phyloP scores from a whole-genome alignment of 768 basidiomycete genomes.

The Grammothele lineata region DNA sequence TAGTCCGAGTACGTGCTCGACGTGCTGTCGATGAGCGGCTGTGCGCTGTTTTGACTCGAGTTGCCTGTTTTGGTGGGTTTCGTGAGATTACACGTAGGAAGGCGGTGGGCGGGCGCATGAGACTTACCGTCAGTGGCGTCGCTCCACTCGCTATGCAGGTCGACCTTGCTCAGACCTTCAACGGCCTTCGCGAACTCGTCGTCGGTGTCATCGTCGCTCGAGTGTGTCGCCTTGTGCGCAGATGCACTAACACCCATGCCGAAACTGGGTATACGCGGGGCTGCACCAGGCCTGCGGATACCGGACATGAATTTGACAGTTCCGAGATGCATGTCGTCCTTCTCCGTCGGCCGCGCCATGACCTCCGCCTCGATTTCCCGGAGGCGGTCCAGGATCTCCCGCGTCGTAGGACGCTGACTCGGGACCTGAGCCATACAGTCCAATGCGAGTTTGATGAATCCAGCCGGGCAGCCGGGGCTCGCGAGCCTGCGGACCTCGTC shows the following conservation, averaged over 20 bases:
- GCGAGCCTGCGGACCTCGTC: constrained; percentile 68
- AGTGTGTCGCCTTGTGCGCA: constrained; percentile 30
- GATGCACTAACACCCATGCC: constrained; percentile 54
- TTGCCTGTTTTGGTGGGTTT: constrained; percentile 26
- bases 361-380: constrained; percentile 83
- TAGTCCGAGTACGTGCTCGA: constrained; percentile 53
- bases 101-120: background rate
- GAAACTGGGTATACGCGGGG: constrained; percentile 85
- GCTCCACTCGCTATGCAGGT: constrained; percentile 45
- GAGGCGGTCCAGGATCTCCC: constrained; percentile 74
- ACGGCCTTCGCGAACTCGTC: constrained; percentile 66
- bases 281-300: constrained; percentile 48
- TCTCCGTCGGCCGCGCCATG: constrained; percentile 56
- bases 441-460: constrained; percentile 72
- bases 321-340: constrained; percentile 77
- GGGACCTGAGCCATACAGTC: constrained; percentile 73
- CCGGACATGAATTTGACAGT: constrained; percentile 81
- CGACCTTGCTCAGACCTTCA: constrained; percentile 46
- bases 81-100: constrained; percentile 6
- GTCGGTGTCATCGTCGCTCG: constrained; percentile 56
- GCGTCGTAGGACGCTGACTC: constrained; percentile 64
- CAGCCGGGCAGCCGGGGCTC: constrained; percentile 71
- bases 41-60: constrained; percentile 39
- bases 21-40: constrained; percentile 49
- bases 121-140: constrained; percentile 37